These are phyloP conservation scores for Yamadazyma insecticola DNA, from an alignment of 805 yeast genomes.

Conservation along the genomic window DNA sequence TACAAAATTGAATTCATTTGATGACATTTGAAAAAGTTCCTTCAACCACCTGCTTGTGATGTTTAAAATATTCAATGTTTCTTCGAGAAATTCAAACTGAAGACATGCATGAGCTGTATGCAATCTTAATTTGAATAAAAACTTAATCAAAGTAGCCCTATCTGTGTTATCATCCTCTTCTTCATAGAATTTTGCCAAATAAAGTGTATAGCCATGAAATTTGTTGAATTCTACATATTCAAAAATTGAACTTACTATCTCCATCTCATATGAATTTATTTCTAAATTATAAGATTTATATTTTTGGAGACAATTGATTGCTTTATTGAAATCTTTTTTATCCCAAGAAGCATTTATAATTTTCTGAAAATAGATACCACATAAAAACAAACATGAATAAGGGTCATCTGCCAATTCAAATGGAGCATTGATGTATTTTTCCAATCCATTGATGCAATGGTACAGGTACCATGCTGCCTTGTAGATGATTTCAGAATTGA, in stretches of 20 bases:
- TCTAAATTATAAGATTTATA: conserved; percentile 5
- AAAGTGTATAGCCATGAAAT: no score
- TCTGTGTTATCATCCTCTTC: no score
- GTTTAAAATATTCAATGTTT: not conserved
- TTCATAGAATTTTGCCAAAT: no score
- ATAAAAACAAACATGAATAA: conserved; percentile 8
- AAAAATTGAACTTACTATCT: conserved; percentile 20
- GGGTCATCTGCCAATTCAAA: not conserved
- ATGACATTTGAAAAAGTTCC: no score
- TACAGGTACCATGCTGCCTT: no score
- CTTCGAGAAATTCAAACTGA: not conserved
- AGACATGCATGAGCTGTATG: no score
- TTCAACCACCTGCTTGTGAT: no score
- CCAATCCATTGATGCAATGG: conserved; percentile 3
- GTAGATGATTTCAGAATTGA: no score
- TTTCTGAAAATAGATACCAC: conserved; percentile 21
- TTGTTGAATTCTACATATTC: no score
- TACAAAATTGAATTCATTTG: no score
- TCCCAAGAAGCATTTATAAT: conserved; percentile 18
- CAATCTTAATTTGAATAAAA: no score
- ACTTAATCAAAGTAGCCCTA: no score
- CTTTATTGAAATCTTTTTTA: conserved; percentile 6
- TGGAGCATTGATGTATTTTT: conserved; percentile 2
- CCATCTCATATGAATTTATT: conserved; percentile 19
- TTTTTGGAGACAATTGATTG: conserved; percentile 11